Base-by-base conservation (phyloP, 306 rosid species). In the Begonia peltatifolia region DNA sequence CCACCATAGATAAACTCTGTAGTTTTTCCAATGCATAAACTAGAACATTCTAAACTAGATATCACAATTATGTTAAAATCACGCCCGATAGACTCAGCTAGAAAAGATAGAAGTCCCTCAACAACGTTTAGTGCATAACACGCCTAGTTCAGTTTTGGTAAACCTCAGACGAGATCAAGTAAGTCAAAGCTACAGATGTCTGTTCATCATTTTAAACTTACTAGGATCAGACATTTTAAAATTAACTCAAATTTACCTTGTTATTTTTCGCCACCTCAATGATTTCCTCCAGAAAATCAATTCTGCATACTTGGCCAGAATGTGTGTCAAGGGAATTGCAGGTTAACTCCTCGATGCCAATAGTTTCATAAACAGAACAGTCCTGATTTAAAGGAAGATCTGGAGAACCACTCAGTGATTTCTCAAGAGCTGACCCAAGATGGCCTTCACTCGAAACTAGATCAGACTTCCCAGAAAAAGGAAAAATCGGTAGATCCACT, bases 191-290 rank as follows among this genome's bases (percentile, higher is more conserved):
- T 11, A 13, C 9, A 47, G 52, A 47, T 9, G 14, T 2, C 9
- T 16, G 46, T 30, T 12, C 46, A 12, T 10, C 14, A 46, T 10
- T 6, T 55, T 12, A 38, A 41, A 16, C 12, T 52, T 53, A 30
- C n/a, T 22, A 25, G 38, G 52, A 67, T 20, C 54, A 49, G 9
- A 49, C 7, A 14, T 12, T 16, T 11, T 13, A 16, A 14, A n/a
- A 13, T 30, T 9, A 30, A 4, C 9, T 36, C n/a, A 46, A 10
- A 49, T 13, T 53, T 76, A 87, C 96, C 96, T 87, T 83, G 74
- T 72, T 78, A 57, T 70, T 72, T 77, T 76, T 83, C 15, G 90
- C 90, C 53, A 80, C 84, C 20, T 83, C 83, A 55, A 87, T 76
- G 42, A 78, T 74, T 66, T 83, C 78, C 63, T 83, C 90, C 72